These are phyloP conservation scores for Gymnopilus junonius DNA, from an alignment of 768 basidiomycete genomes.

Conservation along the genomic window DNA sequence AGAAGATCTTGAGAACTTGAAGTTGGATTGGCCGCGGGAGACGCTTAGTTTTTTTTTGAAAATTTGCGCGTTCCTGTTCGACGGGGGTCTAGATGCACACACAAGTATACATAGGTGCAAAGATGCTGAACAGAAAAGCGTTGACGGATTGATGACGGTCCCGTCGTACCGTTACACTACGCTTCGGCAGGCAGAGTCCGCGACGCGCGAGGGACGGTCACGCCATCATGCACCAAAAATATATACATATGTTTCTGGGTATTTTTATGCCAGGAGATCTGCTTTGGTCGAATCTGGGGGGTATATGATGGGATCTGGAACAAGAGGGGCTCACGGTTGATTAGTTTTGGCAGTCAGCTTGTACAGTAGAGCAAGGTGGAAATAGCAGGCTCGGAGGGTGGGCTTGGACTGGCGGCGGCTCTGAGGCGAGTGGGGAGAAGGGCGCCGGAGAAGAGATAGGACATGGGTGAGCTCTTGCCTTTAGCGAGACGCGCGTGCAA, in stretches of 20 bases:
- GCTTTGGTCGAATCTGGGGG: constrained; percentile 9
- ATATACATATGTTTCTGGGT: background rate
- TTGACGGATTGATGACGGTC: background rate
- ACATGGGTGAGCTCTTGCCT: background rate
- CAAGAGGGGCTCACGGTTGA: constrained; percentile 9
- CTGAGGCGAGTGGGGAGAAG: background rate
- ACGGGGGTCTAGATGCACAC: background rate
- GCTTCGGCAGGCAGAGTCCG: background rate
- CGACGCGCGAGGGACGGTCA: background rate
- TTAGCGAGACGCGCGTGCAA: constrained; percentile 3
- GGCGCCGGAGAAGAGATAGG: background rate
- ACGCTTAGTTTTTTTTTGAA: background rate
- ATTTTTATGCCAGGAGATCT: background rate
- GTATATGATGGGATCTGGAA: constrained; percentile 9
- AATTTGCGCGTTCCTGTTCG: background rate
- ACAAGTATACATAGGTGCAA: background rate
- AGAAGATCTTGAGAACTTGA: background rate
- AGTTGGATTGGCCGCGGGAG: background rate
- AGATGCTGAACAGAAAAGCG: background rate
- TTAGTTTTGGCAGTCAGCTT: background rate
- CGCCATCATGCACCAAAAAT: background rate
- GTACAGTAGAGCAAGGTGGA: background rate
- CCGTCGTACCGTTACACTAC: background rate
- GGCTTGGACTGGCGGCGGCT: background rate
- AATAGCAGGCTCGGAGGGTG: background rate